These are phyloP conservation scores for Endothia cerciana DNA, from an alignment of 2,329 filamentous ascomycete species.

Conservation along the genomic window DNA sequence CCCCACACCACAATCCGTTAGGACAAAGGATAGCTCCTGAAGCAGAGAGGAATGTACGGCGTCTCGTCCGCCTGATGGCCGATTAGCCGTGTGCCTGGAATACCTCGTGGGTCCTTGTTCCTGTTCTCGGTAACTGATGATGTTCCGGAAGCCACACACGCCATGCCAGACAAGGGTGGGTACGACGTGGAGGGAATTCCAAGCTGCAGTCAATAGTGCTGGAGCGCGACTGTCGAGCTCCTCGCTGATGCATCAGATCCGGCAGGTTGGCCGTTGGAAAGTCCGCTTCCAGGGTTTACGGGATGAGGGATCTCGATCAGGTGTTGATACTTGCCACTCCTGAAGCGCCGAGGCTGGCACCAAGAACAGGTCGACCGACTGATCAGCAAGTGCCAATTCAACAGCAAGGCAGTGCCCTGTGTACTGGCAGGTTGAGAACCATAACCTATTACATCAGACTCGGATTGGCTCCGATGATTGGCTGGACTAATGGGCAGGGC, in stretches of 20 bases:
- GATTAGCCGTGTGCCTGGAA: constrained; percentile 3
- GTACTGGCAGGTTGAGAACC: background rate
- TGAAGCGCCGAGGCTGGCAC: constrained; percentile 4
- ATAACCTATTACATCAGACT: constrained; percentile 26
- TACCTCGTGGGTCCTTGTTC: background rate
- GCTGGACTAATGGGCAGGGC: background rate
- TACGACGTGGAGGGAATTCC: background rate
- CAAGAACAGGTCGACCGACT: constrained; percentile 9
- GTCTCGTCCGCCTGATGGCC: background rate
- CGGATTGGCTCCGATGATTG: constrained; percentile 21
- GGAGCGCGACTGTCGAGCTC: background rate
- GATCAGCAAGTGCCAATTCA: constrained; percentile 12
- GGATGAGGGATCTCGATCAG: constrained; percentile 24
- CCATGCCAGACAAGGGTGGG: background rate
- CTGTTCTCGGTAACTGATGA: constrained; percentile 7
- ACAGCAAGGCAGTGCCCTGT: background rate
- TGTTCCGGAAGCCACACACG: background rate
- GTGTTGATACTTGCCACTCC: constrained; percentile 20
- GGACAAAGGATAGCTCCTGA: background rate
- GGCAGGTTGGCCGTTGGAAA: background rate
- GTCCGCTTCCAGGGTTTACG: background rate
- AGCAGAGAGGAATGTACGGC: background rate
- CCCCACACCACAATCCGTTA: background rate
- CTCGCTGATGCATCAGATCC: background rate
- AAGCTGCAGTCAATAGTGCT: background rate